Base-by-base conservation (phyloP, 139 green algal species). In the Parachlorella kessleri region DNA sequence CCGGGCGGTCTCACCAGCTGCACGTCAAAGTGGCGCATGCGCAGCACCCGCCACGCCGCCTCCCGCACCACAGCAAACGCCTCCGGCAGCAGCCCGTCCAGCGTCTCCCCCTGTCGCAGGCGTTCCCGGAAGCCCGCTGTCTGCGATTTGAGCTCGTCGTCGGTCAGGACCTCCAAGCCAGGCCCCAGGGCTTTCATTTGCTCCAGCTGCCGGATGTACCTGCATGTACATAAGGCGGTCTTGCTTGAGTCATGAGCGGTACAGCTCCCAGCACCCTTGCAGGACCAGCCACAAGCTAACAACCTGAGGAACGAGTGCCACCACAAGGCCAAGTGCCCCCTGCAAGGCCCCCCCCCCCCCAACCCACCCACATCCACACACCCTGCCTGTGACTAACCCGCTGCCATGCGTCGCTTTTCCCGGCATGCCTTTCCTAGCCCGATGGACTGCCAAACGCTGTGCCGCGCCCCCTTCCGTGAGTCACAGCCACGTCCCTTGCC, bases 51-150 rank as follows among this genome's bases (percentile, higher is more conserved):
- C 40, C 81, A 54, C 6, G 92, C 89, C 0, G 94, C 95, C 80
- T 99, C 96, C 0, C 96, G 83, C 37, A 98, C 96, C 18, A 95
- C 85, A 6, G 96, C 96, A 90, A 99, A 99, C 0, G 92, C 94
- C 81, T 98, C 93, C 3, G 83, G 73, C 55, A 96, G 80, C 21
- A 98, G 24, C 26, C 79, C 75, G 41, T 96, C 83, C 21, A 96
- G 81, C 0, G 87, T 48, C 33, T 41, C 66, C 23, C 32, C 66
- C 9, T 4, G 36, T 0, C 30, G 37, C 73, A 78, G 21, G 0
- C 75, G 75, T 6, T 40, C 33, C 3, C 75, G 65, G 59, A 30
- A 55, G 26, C 39, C 23, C 72, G 75, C 41, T 1, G 94, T 98
- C 82, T 94, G 94, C 0, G 72, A 83, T 5, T 85, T 80, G 63